Conservation (phyloP, 768 basidiomycete species). For the Asterophora lycoperdoides region DNA sequence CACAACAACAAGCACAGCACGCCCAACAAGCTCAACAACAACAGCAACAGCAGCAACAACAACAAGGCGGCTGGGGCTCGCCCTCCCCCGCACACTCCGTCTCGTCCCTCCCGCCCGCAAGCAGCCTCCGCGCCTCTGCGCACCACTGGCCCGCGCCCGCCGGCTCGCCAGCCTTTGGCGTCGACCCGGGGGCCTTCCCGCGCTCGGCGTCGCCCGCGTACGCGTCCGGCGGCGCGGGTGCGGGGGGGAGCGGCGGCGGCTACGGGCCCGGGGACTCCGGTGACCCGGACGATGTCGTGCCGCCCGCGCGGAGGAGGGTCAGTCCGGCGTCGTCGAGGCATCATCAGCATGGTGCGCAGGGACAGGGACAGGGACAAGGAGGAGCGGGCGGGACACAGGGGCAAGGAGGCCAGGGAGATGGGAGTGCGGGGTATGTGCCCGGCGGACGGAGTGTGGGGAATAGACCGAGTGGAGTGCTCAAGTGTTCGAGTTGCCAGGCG, state of each 20-base stretch:
- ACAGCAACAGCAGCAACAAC: conserved; percentile 8
- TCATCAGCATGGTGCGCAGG: too few relatives aligned
- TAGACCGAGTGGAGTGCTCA: conserved; percentile 66
- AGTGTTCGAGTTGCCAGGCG: conserved; percentile 77
- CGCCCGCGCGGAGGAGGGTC: conserved; percentile 53
- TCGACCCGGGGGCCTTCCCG: conserved; percentile 4
- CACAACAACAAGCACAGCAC: conserved; percentile 9
- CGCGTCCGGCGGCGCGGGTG: background rate
- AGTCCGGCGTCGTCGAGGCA: conserved; percentile 30
- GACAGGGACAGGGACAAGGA: conserved; percentile 29
- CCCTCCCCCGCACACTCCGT: conserved; percentile 28
- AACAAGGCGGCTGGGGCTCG: conserved; percentile 23
- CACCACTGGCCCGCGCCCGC: conserved; percentile 43
- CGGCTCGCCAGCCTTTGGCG: conserved; percentile 24
- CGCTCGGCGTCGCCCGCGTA: conserved; percentile 5
- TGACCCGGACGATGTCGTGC: conserved; percentile 47
- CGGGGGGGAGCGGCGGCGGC: background rate
- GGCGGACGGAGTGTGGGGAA: conserved; percentile 52
- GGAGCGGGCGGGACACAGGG: conserved; percentile 34
- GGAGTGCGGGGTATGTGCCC: conserved; percentile 39
- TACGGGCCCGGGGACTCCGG: conserved; percentile 21
- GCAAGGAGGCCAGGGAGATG: conserved; percentile 25
- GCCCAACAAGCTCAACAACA: too few relatives aligned
- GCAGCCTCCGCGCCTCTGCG: too few relatives aligned
- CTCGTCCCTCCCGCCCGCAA: conserved; percentile 30